Base-by-base conservation (phyloP, 2,329 filamentous ascomycete genomes). In the Endothia cerciana region DNA sequence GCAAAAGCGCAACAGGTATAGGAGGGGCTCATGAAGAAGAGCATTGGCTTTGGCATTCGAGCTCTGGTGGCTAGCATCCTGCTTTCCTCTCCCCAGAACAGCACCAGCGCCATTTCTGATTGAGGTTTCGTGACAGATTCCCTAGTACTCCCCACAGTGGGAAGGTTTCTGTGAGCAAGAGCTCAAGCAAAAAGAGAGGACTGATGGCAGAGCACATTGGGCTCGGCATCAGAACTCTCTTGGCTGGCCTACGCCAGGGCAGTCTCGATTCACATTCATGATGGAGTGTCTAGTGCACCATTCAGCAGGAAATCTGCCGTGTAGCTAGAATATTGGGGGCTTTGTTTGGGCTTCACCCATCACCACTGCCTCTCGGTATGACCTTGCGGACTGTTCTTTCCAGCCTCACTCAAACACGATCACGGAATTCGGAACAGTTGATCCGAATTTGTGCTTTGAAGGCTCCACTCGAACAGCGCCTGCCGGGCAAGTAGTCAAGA, bases 401-500 rank as follows among this genome's bases (percentile, higher is more conserved):
- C 58, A 51, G 30, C 41, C 15, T 40, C 13, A 36, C 60, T 47
- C 36, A 43, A 41, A 30, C 33, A 45, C 40, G n/a, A 45, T 33
- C 1, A 15, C 15, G 36, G 4, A 33, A 25, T 55, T 38, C 30
- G 36, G 63, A 47, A 17, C 40, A 47, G 17, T 56, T 25, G 33
- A 25, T 59, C 60, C 41, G 53, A 28, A 51, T 22, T 10, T 49
- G 22, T 17, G 47, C 15, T 7, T 8, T 19, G 8, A 17, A 17
- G 47, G 11, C 53, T 56, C 36, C 62, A 58, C 60, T 41, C 38
- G 17, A 30, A 60, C 45, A 60, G 53, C 59, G 38, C 55, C 63
- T 45, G 59, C 65, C 63, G 36, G 33, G 47, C 28, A 51, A 38
- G 45, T n/a, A n/a, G 30, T n/a, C 15, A 36, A 49, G 15, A 51